A percentile compares a stretch with the other conserved stretches of the same genome.
These are phyloP conservation scores for Conticribra guillardii DNA, from an alignment of 108 stramenopile genomes.

Conservation along the genomic window DNA sequence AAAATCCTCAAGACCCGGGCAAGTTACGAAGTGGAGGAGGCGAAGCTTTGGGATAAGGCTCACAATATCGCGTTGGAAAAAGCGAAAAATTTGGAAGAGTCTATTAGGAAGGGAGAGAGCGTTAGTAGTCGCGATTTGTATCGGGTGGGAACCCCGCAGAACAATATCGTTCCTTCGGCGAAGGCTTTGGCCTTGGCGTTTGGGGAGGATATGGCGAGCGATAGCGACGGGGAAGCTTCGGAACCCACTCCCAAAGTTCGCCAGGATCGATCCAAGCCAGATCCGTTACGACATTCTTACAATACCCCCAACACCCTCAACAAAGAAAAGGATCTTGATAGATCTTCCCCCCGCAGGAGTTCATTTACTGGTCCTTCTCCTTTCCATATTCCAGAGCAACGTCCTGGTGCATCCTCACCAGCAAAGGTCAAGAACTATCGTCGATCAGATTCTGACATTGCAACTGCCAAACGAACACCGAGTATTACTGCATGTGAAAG, in stretches of 20 bases:
- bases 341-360: background rate
- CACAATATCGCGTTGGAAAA: slow-evolving; percentile 39
- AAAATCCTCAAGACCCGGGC: slow-evolving; percentile 8
- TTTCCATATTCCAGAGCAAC: too few species aligned
- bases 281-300: background rate
- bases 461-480: too few species aligned
- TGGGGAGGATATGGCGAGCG: background rate
- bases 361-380: background rate
- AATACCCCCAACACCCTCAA: too few species aligned
- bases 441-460: slow-evolving; percentile 14
- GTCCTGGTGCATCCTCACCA: background rate
- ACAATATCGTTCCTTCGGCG: slow-evolving; percentile 15
- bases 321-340: background rate
- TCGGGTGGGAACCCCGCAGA: slow-evolving; percentile 26
- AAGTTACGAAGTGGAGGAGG: slow-evolving; percentile 24
- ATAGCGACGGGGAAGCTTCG: background rate
- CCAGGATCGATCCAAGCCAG: background rate
- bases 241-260: background rate
- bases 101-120: slow-evolving; percentile 31
- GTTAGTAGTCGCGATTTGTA: slow-evolving; percentile 23
- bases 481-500: slow-evolving; percentile 12
- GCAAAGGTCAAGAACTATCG: slow-evolving; percentile 4
- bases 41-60: slow-evolving; percentile 41
- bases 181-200: background rate
- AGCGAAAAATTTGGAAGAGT: slow-evolving; percentile 39